These are phyloP conservation scores for Paecilomyces niveus DNA, from an alignment of 2,329 filamentous ascomycete species.

Conservation along the genomic window DNA sequence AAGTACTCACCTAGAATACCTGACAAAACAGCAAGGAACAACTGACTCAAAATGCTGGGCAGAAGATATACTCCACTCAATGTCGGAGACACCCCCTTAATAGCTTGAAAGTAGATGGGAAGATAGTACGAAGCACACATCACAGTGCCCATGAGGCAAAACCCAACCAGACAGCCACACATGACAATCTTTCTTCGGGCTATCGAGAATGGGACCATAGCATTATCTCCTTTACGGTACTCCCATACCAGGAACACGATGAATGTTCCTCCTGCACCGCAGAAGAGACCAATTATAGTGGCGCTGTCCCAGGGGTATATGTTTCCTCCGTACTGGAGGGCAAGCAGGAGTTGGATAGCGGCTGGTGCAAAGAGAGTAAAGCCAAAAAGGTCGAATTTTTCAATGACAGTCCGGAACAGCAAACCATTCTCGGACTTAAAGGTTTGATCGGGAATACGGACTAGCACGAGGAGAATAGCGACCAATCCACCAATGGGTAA, in stretches of 20 bases:
- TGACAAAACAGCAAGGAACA: constrained; percentile 23
- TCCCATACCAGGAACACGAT: constrained; percentile 35
- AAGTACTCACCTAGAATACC: constrained; percentile 21
- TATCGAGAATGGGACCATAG: constrained; percentile 34
- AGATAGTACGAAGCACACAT: constrained; percentile 37
- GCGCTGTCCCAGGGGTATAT: constrained; percentile 30
- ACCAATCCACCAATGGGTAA: constrained; percentile 29
- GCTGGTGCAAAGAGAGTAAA: constrained; percentile 30
- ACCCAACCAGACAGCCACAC: constrained; percentile 23
- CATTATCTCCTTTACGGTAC: constrained; percentile 32
- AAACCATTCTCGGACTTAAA: constrained; percentile 9
- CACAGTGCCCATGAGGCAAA: constrained; percentile 26
- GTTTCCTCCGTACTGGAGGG: constrained; percentile 40
- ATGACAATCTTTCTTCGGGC: constrained; percentile 31
- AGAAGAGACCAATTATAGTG: constrained; percentile 41
- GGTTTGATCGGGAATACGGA: constrained; percentile 19
- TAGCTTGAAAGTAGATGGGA: constrained; percentile 44
- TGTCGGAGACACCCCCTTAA: constrained; percentile 24
- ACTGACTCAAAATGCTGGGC: constrained; percentile 31
- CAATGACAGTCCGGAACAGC: neutral
- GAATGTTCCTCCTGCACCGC: constrained; percentile 33
- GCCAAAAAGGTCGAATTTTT: constrained; percentile 37
- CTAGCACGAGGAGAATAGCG: constrained; percentile 22
- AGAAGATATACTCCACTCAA: constrained; percentile 33
- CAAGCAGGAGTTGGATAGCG: constrained; percentile 38